Conservation (phyloP, 2,329 filamentous ascomycete genomes). For the Diplocarpon rosae region DNA sequence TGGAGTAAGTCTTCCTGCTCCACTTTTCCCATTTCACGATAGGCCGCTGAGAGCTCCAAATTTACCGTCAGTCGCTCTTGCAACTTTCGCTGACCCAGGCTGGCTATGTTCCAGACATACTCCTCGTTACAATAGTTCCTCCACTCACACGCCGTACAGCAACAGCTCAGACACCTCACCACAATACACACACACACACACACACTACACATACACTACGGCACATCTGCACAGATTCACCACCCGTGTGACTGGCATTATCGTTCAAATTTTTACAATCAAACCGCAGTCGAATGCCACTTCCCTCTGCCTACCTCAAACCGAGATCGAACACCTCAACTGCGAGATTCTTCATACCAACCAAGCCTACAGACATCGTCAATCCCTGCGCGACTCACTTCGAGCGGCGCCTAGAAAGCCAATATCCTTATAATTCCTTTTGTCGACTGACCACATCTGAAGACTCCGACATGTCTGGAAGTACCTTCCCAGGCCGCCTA, state of each 20-base stretch:
- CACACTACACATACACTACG: too few relatives aligned
- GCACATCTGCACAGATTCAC: background rate
- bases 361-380: conserved; percentile 50
- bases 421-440: conserved; percentile 47
- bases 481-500: conserved; percentile 64
- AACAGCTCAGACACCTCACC: background rate
- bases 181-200: too few relatives aligned
- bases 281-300: conserved; percentile 30
- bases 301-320: conserved; percentile 45
- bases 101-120: too few relatives aligned
- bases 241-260: background rate
- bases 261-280: background rate
- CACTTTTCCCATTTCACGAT: too few relatives aligned
- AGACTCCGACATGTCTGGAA: conserved; percentile 51
- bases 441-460: conserved; percentile 34
- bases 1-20: too few relatives aligned
- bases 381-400: conserved; percentile 65
- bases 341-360: conserved; percentile 46
- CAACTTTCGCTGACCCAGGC: background rate
- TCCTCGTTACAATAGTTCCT: too few relatives aligned
- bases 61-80: background rate
- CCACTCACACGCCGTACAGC: background rate
- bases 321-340: conserved; percentile 53
- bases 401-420: conserved; percentile 48
- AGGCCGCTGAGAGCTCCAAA: too few relatives aligned